phyloP scores from a whole-genome alignment of 129 eudicot genomes.

The Flaveria bidentis region DNA sequence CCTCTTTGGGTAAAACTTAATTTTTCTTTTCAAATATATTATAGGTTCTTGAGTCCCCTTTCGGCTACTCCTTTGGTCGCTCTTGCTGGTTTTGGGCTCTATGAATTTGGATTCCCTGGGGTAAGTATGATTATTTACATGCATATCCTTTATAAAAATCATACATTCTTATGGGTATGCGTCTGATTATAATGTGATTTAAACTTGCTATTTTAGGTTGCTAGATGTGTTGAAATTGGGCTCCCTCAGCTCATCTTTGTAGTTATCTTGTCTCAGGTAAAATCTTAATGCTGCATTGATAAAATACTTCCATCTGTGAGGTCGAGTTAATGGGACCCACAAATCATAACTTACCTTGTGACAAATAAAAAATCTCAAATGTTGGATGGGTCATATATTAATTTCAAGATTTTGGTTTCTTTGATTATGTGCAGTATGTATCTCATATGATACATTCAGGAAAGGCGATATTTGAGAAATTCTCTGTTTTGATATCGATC shows the following conservation, averaged over 20 bases:
- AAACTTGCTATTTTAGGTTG: constrained; percentile 44
- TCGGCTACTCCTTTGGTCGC: constrained; percentile 67
- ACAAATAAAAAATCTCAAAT: neutral
- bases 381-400: neutral
- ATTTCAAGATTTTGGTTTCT: constrained; percentile 4
- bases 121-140: constrained; percentile 30
- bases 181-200: neutral
- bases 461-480: constrained; percentile 56
- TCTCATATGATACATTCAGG: constrained; percentile 52
- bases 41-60: constrained; percentile 59
- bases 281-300: neutral
- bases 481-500: constrained; percentile 62
- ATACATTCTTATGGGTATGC: neutral
- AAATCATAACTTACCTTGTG: neutral
- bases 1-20: neutral
- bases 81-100: constrained; percentile 71
- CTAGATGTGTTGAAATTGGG: constrained; percentile 74
- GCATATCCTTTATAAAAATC: neutral
- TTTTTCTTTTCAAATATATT: constrained; percentile 10
- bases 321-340: neutral
- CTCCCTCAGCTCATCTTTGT: constrained; percentile 65
- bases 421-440: constrained; percentile 49
- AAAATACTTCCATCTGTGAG: neutral
- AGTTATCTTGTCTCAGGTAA: constrained; percentile 60
- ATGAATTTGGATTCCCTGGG: constrained; percentile 74